phyloP scores from a whole-genome alignment of 805 yeast species.

The Pichia paraexigua region DNA sequence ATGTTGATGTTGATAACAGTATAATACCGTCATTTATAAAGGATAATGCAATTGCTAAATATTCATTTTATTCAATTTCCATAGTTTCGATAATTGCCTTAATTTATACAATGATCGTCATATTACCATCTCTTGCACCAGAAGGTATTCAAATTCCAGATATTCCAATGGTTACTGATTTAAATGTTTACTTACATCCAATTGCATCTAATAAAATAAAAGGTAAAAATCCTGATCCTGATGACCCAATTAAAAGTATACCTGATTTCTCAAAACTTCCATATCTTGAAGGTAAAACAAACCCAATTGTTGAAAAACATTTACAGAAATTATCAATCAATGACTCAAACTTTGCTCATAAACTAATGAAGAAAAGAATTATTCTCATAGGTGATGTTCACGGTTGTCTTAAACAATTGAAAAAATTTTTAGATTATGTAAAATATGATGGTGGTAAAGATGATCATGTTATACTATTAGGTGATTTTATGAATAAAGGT shows the following conservation, averaged over 20 bases:
- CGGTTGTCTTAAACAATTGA: slow-evolving; percentile 58
- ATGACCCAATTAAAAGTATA: slow-evolving; percentile 21
- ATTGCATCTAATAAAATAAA: slow-evolving; percentile 13
- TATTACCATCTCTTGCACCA: slow-evolving; percentile 29
- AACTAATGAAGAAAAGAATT: slow-evolving; percentile 35
- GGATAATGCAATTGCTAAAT: slow-evolving; percentile 8
- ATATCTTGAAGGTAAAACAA: slow-evolving; percentile 10
- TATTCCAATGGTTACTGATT: slow-evolving; percentile 17
- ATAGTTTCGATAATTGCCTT: slow-evolving; percentile 9
- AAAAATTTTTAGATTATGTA: slow-evolving; percentile 42
- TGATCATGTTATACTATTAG: slow-evolving; percentile 64
- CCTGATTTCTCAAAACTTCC: slow-evolving; percentile 20
- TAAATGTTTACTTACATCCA: slow-evolving; percentile 26
- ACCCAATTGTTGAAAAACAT: slow-evolving; percentile 18
- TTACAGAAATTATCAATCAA: slow-evolving; percentile 11
- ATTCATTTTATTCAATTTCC: slow-evolving; percentile 6
- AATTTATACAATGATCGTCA: slow-evolving; percentile 24
- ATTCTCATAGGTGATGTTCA: slow-evolving; percentile 84
- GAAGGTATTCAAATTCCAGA: slow-evolving; percentile 23
- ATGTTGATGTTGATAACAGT: slow-evolving; percentile 13
- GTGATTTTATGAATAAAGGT: slow-evolving; percentile 85
- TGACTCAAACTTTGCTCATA: slow-evolving; percentile 1
- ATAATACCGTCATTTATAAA: slow-evolving; percentile 6
- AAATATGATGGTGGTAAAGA: slow-evolving; percentile 33
- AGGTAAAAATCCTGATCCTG: slow-evolving; percentile 13